Evolutionary conservation across 2,329 filamentous ascomycete species (phyloP).

Genomic region (Drechmeria coniospora): DNA sequence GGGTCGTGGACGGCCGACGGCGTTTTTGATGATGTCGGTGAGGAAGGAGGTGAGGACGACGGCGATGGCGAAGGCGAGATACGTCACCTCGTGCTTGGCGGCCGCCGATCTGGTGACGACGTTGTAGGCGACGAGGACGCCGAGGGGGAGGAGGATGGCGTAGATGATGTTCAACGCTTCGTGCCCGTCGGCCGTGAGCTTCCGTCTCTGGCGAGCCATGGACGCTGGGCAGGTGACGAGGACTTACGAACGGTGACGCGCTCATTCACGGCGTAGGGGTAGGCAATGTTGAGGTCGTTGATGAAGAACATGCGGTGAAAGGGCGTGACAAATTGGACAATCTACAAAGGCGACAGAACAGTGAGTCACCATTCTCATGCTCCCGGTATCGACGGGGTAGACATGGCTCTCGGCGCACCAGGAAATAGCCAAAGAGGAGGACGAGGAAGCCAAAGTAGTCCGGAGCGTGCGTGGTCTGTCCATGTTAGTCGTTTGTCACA

Average conservation of each 20-base stretch:
- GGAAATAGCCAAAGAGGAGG: slow-evolving; percentile 51
- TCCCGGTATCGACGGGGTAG: too few species aligned
- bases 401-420: slow-evolving; percentile 25
- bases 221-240: background rate
- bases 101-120: slow-evolving; percentile 41
- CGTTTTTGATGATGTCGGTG: slow-evolving; percentile 84
- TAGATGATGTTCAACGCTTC: slow-evolving; percentile 64
- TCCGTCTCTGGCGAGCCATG: background rate
- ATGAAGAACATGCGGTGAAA: slow-evolving; percentile 93
- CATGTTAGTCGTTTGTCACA: slow-evolving; percentile 1
- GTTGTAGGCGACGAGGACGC: slow-evolving; percentile 51
- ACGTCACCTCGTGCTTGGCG: slow-evolving; percentile 73
- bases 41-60: slow-evolving; percentile 66
- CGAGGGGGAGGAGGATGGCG: slow-evolving; percentile 55
- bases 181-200: background rate
- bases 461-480: slow-evolving; percentile 70
- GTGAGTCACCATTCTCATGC: too few species aligned
- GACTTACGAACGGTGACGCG: slow-evolving; percentile 61
- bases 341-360: slow-evolving; percentile 7
- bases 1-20: slow-evolving; percentile 57
- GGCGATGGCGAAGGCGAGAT: slow-evolving; percentile 66
- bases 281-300: slow-evolving; percentile 70
- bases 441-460: slow-evolving; percentile 71
- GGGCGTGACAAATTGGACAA: slow-evolving; percentile 42
- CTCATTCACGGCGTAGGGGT: slow-evolving; percentile 71